Evolutionary conservation across 2,329 filamentous ascomycete genomes (phyloP).

Genomic region (Chaetomium sp.): DNA sequence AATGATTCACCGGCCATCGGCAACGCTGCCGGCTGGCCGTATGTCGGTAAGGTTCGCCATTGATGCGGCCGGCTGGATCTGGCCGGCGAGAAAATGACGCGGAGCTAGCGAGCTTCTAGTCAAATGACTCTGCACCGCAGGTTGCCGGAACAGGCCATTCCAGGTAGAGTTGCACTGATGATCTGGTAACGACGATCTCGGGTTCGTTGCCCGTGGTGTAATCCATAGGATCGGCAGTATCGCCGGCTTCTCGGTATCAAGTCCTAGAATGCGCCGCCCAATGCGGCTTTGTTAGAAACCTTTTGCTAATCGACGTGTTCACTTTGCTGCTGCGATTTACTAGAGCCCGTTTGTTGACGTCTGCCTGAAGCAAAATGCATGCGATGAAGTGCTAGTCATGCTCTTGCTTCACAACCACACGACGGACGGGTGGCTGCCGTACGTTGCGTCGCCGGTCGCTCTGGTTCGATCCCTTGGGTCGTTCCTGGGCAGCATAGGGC

Average conservation of each 20-base stretch:
- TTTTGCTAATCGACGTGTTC: slow-evolving; percentile 5
- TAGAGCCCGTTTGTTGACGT: background rate
- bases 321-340: background rate
- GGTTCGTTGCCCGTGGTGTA: background rate
- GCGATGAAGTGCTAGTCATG: slow-evolving; percentile 36
- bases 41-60: background rate
- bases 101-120: background rate
- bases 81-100: background rate
- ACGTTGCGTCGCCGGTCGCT: slow-evolving; percentile 3
- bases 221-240: slow-evolving; percentile 15
- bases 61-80: background rate
- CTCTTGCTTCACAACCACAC: slow-evolving; percentile 30
- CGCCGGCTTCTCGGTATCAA: slow-evolving; percentile 22
- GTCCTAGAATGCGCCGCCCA: slow-evolving; percentile 29
- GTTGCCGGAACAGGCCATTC: background rate
- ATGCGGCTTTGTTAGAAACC: slow-evolving; percentile 25
- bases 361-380: slow-evolving; percentile 26
- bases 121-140: background rate
- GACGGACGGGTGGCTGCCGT: slow-evolving; percentile 25
- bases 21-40: too few relatives aligned
- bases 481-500: background rate
- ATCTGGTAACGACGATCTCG: background rate
- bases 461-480: slow-evolving; percentile 2
- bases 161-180: background rate
- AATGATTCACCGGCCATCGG: background rate